A percentile compares a stretch with the other conserved stretches of the same genome.
Evolutionary conservation across 2,329 filamentous ascomycete species (phyloP).

Genomic region (Leptographium flavum): DNA sequence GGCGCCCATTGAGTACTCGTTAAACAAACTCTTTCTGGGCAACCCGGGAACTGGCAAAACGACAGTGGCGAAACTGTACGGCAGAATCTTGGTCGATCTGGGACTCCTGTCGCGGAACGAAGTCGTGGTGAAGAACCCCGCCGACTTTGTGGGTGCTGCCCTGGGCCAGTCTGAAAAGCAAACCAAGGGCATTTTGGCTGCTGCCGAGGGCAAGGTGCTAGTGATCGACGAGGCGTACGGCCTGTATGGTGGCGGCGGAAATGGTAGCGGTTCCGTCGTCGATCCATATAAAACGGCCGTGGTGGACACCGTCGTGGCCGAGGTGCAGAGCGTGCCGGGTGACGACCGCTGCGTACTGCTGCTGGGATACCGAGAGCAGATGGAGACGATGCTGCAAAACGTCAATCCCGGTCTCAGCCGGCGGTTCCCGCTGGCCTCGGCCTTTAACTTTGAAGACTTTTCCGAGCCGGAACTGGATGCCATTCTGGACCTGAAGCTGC

Average conservation of each 20-base stretch:
- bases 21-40: conserved; percentile 59
- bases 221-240: conserved; percentile 73
- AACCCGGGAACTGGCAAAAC: conserved; percentile 66
- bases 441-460: conserved; percentile 59
- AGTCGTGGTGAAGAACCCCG: conserved; percentile 57
- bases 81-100: conserved; percentile 50
- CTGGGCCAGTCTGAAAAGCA: conserved; percentile 55
- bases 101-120: conserved; percentile 55
- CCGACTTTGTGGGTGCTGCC: conserved; percentile 53
- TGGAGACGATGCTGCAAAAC: conserved; percentile 60
- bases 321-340: conserved; percentile 54
- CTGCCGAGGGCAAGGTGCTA: conserved; percentile 57
- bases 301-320: conserved; percentile 60
- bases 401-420: conserved; percentile 56
- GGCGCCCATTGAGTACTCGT: conserved; percentile 39
- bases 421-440: conserved; percentile 48
- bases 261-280: conserved; percentile 9
- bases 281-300: conserved; percentile 46
- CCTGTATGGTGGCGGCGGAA: conserved; percentile 29
- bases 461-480: conserved; percentile 36
- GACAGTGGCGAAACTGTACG: conserved; percentile 60
- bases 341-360: conserved; percentile 62
- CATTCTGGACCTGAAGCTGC: conserved; percentile 52
- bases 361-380: conserved; percentile 54
- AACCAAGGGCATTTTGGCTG: conserved; percentile 56